Evolutionary conservation across 805 yeast species (phyloP), one percentile per base, ranked within the genome.

Genomic region (Barnettozyma sucrosica): DNA sequence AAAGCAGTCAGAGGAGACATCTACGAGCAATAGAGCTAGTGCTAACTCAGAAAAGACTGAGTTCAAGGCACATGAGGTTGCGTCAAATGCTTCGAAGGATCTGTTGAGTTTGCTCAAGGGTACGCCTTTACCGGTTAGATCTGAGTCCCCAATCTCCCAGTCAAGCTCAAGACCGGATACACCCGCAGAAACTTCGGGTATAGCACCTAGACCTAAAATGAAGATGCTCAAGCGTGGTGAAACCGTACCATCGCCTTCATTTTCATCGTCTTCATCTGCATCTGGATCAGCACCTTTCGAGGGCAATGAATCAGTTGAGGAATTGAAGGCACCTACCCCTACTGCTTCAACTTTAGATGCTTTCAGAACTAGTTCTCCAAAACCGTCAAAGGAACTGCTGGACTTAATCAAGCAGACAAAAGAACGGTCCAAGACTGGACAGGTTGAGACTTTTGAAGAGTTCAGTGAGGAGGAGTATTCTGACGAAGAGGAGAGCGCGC

Each of bases 391-490:
- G 34, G 65, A 58, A 46, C 42, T 61, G 11, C 23, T 59, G 10
- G 55, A 45, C 0, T 33, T 59, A 42, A 61, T 61, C 34, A 52
- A 49, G 38, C 23, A 55, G 24, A 47, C 61, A 5, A 51, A 43
- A 30, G 28, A 44, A 6, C 37, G 43, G 20, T 9, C 44, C 14
- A 20, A 51, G 40, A 24, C 10, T 20, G 55, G 45, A 13, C 57
- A 55, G 10, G 56, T 41, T 28, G 63, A 58, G 37, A 30, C 51
- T 1, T 59, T 59, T 37, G 65, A 61, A 40, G 58, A 55, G 10
- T 46, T 48, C 41, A 51, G 54, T 2, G 62, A 60, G 16, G 58
- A 56, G 24, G 63, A 60, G 18, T 44, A 48, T 23, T 43, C 50
- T 5, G 46, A 51, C 21, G 55, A 53, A 3, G 51, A 51, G 36